Evolutionary conservation across 2,329 filamentous ascomycete genomes (phyloP).

Genomic region (Phialophora macrospora): DNA sequence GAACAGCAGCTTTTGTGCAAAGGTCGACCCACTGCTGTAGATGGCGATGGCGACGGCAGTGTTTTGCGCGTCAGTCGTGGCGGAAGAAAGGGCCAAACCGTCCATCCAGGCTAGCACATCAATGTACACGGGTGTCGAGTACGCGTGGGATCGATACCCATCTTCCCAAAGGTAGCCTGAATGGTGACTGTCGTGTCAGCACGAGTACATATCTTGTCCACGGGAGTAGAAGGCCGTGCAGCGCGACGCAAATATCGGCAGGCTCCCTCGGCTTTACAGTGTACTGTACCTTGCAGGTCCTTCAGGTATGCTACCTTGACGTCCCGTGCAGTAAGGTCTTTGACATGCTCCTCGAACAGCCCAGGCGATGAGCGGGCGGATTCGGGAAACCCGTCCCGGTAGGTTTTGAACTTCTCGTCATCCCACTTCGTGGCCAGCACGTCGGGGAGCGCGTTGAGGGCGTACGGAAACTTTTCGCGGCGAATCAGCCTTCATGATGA

Average conservation of each 20-base stretch:
- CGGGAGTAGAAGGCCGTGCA: background rate
- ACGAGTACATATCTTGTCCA: background rate
- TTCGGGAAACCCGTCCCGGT: slow-evolving; percentile 32
- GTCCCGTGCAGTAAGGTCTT: slow-evolving; percentile 32
- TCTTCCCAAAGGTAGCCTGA: slow-evolving; percentile 36
- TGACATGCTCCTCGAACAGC: slow-evolving; percentile 31
- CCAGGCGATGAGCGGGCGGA: slow-evolving; percentile 26
- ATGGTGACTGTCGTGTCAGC: background rate
- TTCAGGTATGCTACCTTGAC: slow-evolving; percentile 37
- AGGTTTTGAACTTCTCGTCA: slow-evolving; percentile 27
- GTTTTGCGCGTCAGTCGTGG: background rate
- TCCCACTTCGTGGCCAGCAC: slow-evolving; percentile 31
- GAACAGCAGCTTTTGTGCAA: slow-evolving; percentile 37
- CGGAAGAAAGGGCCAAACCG: slow-evolving; percentile 16
- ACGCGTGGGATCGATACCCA: slow-evolving; percentile 31
- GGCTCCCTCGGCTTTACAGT: background rate
- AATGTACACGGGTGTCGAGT: slow-evolving; percentile 31
- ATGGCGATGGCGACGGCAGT: slow-evolving; percentile 24
- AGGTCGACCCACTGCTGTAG: slow-evolving; percentile 36
- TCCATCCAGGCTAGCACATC: slow-evolving; percentile 29
- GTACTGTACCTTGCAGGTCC: slow-evolving; percentile 33
- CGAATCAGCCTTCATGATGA: background rate
- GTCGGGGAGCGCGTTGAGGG: slow-evolving; percentile 32
- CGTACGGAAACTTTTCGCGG: slow-evolving; percentile 34
- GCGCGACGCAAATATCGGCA: background rate